Percentiles rank a stretch among this genome's conserved stretches.
These are phyloP conservation scores for Blumeria graminis DNA, from an alignment of 2,329 filamentous ascomycete species.

Conservation along the genomic window DNA sequence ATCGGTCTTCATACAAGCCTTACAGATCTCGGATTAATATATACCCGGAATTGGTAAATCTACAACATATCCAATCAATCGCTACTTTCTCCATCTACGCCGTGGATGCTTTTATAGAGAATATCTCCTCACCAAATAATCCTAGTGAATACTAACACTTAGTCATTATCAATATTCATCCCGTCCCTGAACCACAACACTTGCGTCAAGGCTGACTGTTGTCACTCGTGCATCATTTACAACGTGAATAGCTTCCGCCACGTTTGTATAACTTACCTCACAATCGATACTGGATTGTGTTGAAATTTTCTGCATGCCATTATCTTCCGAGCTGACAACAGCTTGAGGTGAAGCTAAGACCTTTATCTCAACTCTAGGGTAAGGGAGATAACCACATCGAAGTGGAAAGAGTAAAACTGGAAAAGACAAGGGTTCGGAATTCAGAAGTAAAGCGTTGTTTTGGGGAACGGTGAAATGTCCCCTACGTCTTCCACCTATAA, in stretches of 20 bases:
- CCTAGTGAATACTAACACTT: too few relatives aligned
- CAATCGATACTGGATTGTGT: conserved; percentile 23
- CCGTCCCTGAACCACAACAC: too few relatives aligned
- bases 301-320: not conserved
- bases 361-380: conserved; percentile 58
- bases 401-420: conserved; percentile 59
- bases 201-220: too few relatives aligned
- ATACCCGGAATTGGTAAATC: too few relatives aligned
- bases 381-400: conserved; percentile 49
- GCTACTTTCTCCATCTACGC: too few relatives aligned
- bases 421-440: conserved; percentile 24
- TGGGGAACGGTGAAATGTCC: conserved; percentile 46
- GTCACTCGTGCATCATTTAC: conserved; percentile 31
- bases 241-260: conserved; percentile 55
- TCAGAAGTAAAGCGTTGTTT: conserved; percentile 16
- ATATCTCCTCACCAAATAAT: too few relatives aligned
- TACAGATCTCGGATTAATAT: too few relatives aligned
- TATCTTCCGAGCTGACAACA: conserved; percentile 4
- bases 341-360: conserved; percentile 22
- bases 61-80: too few relatives aligned
- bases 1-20: too few relatives aligned
- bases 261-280: conserved; percentile 60
- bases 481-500: conserved; percentile 59
- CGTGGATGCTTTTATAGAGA: too few relatives aligned
- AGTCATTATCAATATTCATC: too few relatives aligned